Conservation (phyloP, 768 basidiomycete genomes). For the Hygrophorus russula region DNA sequence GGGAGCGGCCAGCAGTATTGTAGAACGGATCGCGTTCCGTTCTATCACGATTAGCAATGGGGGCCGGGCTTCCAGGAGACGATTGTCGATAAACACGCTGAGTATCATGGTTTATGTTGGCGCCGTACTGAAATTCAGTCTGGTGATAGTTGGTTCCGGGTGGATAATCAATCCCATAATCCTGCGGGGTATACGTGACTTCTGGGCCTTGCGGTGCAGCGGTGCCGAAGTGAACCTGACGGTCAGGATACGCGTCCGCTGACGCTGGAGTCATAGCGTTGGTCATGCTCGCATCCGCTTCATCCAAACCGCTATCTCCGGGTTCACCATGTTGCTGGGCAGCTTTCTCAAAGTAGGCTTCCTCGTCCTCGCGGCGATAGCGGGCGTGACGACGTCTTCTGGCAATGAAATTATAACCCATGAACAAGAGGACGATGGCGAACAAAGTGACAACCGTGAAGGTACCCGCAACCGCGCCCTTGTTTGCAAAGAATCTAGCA, state of each 20-base stretch:
- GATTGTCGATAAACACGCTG: no score
- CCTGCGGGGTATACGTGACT: neutral
- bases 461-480: slow-evolving; percentile 33
- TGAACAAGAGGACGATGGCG: slow-evolving; percentile 18
- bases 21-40: no score
- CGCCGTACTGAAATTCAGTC: neutral
- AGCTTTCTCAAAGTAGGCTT: slow-evolving; percentile 5
- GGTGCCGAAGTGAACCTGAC: slow-evolving; percentile 5
- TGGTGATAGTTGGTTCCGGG: neutral
- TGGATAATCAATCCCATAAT: neutral
- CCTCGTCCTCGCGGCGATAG: slow-evolving; percentile 1
- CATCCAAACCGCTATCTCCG: neutral
- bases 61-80: no score
- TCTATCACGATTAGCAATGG: no score
- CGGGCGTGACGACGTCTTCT: slow-evolving; percentile 5
- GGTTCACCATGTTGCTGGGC: neutral
- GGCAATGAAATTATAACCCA: slow-evolving; percentile 5
- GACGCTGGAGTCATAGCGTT: slow-evolving; percentile 4
- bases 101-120: neutral
- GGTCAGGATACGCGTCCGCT: slow-evolving; percentile 8
- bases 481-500: slow-evolving; percentile 40
- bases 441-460: slow-evolving; percentile 31
- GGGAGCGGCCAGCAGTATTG: no score
- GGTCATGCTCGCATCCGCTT: slow-evolving; percentile 2
- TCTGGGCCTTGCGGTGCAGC: neutral